Evolutionary conservation across 192 early-diverging fungal species (phyloP).

Genomic region (Entomortierella chlamydospora): DNA sequence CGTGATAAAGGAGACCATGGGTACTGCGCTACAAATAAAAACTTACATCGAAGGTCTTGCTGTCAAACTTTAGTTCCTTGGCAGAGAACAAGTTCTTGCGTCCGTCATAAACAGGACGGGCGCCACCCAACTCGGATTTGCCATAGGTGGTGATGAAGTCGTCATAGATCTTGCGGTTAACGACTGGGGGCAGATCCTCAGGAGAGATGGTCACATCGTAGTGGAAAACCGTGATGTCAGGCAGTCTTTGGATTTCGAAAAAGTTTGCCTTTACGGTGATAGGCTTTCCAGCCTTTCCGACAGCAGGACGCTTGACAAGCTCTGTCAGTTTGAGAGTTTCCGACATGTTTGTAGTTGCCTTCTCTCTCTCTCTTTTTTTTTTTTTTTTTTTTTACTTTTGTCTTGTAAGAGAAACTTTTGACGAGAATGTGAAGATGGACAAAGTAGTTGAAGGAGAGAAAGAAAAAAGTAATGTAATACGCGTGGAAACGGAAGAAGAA

Average conservation of each 20-base stretch:
- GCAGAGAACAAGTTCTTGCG: conserved; percentile 81
- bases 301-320: conserved; percentile 57
- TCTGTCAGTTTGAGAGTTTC: conserved; percentile 41
- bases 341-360: neutral
- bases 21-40: too few relatives aligned
- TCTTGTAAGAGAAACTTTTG: too few relatives aligned
- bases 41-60: conserved; percentile 67
- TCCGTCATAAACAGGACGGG: conserved; percentile 85
- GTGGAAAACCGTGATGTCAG: conserved; percentile 78
- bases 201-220: conserved; percentile 85
- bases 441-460: neutral
- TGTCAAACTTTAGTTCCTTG: conserved; percentile 65
- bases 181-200: conserved; percentile 75
- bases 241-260: conserved; percentile 79
- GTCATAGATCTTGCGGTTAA: conserved; percentile 77
- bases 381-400: too few relatives aligned
- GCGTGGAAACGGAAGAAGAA: too few relatives aligned
- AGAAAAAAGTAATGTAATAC: neutral
- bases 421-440: neutral
- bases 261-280: conserved; percentile 74
- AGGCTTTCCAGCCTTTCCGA: conserved; percentile 58
- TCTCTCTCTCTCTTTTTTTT: too few relatives aligned
- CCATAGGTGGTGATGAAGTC: conserved; percentile 66
- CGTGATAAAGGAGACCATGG: too few relatives aligned
- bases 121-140: conserved; percentile 65